Evolutionary conservation across 129 eudicot genomes (phyloP), one percentile per base, ranked within the genome.

Genomic region (Flaveria ramosissima): DNA sequence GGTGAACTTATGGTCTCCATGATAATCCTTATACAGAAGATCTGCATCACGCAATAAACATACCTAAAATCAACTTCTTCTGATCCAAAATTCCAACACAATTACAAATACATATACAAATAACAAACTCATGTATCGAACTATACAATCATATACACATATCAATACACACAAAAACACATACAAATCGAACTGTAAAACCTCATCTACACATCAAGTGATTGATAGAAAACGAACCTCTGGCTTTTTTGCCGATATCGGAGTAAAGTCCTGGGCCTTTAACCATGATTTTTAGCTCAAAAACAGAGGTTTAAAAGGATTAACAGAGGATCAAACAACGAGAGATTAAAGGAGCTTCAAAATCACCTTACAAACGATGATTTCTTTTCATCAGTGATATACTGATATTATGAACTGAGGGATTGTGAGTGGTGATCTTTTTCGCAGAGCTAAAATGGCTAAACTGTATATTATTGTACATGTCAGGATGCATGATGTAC

Each of bases 181-280:
- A 42, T 48, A 73, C 43, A 52, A 0, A 66, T 71, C 72, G 4
- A 71, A 66, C 53, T 71, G 47, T 19, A 41, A 21, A 48, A 59
- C 56, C 21, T 41, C 48, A 52, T 26, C 42, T 3, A 47, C 1
- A 2, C 30, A 50, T 23, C 64, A 36, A 36, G 7, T 36, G 41
- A 45, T 45, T 2, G 15, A 60, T 1, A 53, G 61, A 6, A 21
- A 53, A 9, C 1, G 64, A 45, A 92, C 97, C 97, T 89, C 93
- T 68, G 8, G 97, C 83, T 60, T 78, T 83, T 68, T 87, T 88
- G 86, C 96, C 97, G 77, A 92, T 92, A 41, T 84, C 89, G 36
- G 89, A 21, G 86, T 92, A 92, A 63, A 89, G 96, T 69, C 97
- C 97, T 32, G 97, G 97, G 75, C 97, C 97, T 80, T 89, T 89